A percentile compares a stretch with the other conserved stretches of the same genome.
Conservation (phyloP, 73 alveolate genomes). For the Stentor roeselii region DNA sequence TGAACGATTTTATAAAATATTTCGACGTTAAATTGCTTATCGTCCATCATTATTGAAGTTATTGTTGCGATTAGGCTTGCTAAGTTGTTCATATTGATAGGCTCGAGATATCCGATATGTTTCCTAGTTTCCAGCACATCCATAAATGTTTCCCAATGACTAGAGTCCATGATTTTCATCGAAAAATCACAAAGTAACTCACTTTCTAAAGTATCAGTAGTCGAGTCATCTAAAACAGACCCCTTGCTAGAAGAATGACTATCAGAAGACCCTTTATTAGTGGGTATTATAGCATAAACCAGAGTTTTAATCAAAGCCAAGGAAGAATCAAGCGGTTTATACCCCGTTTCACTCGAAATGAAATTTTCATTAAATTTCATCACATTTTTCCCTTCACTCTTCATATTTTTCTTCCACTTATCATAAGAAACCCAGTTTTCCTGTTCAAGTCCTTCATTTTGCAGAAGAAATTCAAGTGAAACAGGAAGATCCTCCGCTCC, state of each 20-base stretch:
- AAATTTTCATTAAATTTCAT: not conserved
- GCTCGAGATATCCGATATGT: not conserved
- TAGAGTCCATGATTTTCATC: not conserved
- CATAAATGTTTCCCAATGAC: not conserved
- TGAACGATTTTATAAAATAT: constrained; percentile 6
- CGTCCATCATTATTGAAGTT: not conserved
- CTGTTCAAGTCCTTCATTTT: not conserved
- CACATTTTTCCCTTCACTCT: not conserved
- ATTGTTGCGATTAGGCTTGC: not conserved
- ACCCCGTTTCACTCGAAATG: not conserved
- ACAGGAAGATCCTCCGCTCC: not conserved
- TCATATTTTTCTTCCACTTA: not conserved
- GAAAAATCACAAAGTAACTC: not conserved
- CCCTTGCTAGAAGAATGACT: not conserved
- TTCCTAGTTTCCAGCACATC: constrained; percentile 1
- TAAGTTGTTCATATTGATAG: not conserved
- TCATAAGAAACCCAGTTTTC: not conserved
- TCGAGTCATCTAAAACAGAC: not conserved
- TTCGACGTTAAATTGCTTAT: not conserved
- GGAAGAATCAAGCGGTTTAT: not conserved
- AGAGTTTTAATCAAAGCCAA: not conserved
- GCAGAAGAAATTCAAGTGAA: not conserved
- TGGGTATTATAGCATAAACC: not conserved
- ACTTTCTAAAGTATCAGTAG: not conserved
- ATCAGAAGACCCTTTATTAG: not conserved